phyloP scores from a whole-genome alignment of 345 rosid species.

The Hypericum perforatum region DNA sequence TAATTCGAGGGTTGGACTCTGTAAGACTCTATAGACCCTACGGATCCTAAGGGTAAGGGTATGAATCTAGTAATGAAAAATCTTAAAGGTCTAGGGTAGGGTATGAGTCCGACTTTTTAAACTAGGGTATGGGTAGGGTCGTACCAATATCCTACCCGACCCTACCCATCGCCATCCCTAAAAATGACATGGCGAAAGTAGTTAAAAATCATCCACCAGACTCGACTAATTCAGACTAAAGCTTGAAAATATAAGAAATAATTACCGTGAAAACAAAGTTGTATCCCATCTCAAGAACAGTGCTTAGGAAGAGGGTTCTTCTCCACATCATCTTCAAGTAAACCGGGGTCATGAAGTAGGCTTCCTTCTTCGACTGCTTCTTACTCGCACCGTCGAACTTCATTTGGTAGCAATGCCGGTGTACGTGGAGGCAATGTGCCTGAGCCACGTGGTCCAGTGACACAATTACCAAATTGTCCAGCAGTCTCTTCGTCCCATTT shows the following conservation, averaged over 20 bases:
- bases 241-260: background rate
- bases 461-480: conserved; percentile 43
- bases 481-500: conserved; percentile 29
- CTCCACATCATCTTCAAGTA: conserved; percentile 72
- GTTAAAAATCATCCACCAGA: conserved; percentile 18
- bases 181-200: conserved; percentile 17
- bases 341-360: conserved; percentile 38
- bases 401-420: conserved; percentile 37
- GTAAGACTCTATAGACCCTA: no score
- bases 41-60: no score
- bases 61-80: no score
- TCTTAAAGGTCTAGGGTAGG: no score
- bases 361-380: conserved; percentile 27
- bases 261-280: conserved; percentile 30
- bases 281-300: conserved; percentile 46
- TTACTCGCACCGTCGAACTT: conserved; percentile 21
- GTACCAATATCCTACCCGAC: no score
- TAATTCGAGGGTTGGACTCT: no score
- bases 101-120: no score
- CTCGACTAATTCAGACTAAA: background rate
- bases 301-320: conserved; percentile 36
- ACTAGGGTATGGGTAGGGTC: no score
- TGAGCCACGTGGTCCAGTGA: conserved; percentile 47
- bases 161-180: no score
- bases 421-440: conserved; percentile 32